Evolutionary conservation across 306 rosid species (phyloP), one percentile per base, ranked within the genome.

Genomic region (Sesbania bispinosa): DNA sequence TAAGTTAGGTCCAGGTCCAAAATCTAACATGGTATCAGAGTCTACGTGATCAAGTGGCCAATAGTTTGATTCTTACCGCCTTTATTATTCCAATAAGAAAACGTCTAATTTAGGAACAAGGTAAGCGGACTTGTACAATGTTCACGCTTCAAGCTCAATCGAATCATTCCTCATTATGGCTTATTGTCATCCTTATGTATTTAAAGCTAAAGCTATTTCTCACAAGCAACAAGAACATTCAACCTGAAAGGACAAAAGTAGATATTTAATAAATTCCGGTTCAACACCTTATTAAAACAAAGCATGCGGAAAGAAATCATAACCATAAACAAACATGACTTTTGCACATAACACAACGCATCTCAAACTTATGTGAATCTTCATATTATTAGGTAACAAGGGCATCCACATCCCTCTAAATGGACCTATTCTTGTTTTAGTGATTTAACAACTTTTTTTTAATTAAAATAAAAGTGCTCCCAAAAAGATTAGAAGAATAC

Each of bases 291-390:
- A n/a, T 4, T 43, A 43, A 10, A 46, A 58, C 57, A 30, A 76
- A 62, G n/a, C 2, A 62, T 14, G 41, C 14, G 63, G 23, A 64
- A 66, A 66, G 58, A 55, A 42, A 50, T 42, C 43, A 66, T 19
- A 35, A 19, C 8, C 27, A 60, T 39, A 30, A 51, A 74, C 10
- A 39, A 29, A 69, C 26, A 63, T 54, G 51, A 48, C 71, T 70
- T 70, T 68, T 60, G 42, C 36, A 63, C 10, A 73, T 65, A 36
- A 21, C 33, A 61, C 51, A 46, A 0, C 43, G 73, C 15, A 19
- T 77, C 60, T 67, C 64, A 77, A 52, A 69, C 69, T 47, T 27
- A 47, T 4, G 42, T 70, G 85, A 67, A 82, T 77, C 69, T 67
- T 77, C 62, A 77, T 71, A 50, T 43, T n/a, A n/a, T n/a, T 43